phyloP scores from a whole-genome alignment of 208 protist species.

The Kentomonas sorsogonicus region DNA sequence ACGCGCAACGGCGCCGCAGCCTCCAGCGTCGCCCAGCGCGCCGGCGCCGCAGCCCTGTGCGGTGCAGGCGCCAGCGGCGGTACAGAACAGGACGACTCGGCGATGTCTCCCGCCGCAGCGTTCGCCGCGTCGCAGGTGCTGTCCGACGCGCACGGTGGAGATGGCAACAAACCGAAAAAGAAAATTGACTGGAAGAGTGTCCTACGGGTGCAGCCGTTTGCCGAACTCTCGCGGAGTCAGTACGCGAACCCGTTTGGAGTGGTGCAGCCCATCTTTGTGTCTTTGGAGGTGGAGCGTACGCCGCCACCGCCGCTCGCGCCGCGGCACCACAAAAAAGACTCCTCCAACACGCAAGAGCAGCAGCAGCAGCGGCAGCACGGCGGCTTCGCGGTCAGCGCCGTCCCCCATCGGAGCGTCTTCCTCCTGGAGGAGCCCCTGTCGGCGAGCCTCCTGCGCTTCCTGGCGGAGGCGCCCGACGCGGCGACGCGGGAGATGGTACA shows the following conservation, averaged over 20 bases:
- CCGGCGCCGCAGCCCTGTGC: neutral
- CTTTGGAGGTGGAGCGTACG: slow-evolving; percentile 5
- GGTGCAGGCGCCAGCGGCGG: too few species aligned
- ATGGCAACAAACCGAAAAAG: neutral
- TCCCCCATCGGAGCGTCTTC: slow-evolving; percentile 18
- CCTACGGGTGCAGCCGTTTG: neutral
- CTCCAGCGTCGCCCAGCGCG: neutral
- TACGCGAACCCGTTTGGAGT: slow-evolving; percentile 37
- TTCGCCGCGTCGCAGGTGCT: too few species aligned
- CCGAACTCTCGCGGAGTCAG: slow-evolving; percentile 10
- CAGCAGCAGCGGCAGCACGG: neutral
- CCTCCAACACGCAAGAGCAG: neutral
- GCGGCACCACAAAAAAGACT: neutral
- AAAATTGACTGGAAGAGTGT: neutral
- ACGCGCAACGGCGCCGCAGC: slow-evolving; percentile 50
- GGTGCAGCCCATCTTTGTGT: slow-evolving; percentile 43
- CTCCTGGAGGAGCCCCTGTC: slow-evolving; percentile 46
- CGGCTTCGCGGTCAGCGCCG: neutral
- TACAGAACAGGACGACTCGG: too few species aligned
- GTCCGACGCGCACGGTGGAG: neutral
- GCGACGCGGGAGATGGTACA: slow-evolving; percentile 22
- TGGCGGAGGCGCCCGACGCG: slow-evolving; percentile 18
- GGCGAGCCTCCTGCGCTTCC: slow-evolving; percentile 32
- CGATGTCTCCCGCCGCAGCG: too few species aligned
- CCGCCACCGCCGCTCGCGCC: too few species aligned